Evolutionary conservation across 306 rosid genomes (phyloP), one percentile per base, ranked within the genome.

Genomic region (Pterocarpus santalinus): DNA sequence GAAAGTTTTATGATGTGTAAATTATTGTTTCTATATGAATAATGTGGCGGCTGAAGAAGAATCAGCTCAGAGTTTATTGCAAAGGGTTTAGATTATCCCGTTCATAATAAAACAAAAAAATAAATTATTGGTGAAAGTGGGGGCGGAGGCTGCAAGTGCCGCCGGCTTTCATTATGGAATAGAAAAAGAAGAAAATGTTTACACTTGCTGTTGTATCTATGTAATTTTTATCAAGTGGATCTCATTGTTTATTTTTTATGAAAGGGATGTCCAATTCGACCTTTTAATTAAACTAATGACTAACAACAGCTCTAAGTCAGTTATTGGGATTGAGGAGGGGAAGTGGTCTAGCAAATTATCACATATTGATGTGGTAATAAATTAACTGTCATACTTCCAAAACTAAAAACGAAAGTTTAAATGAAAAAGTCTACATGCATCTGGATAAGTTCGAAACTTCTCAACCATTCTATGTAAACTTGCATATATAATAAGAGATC

Each of bases 41-140:
- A 78, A 68, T 57, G 35, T 12, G 76, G 75, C 22, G 67, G 75
- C 82, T 41, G 8, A 67, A 32, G 75, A 32, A 35, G 35, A 16
- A 10, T 14, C 9, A 30, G 41, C n/a, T 3, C 2, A 7, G 73
- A 68, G 73, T 57, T 60, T 47, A 43, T 60, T 62, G 39, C 67
- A 10, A 33, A 30, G 67, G 22, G 6, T 60, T 28, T 38, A 14
- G 13, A 38, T 5, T 43, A 22, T 22, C 28, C 28, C 1, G 28
- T 22, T 22, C 28, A 22, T 22, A 22, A 22, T 22, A 22, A 22
- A 7, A 33, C 35, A 47, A 7, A 69, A 32, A 5, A 69, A 47
- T 46, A 43, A 30, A 47, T 71, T 51, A 0, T 38, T 57, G 28
- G 38, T 73, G 78, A 30, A 68, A 41, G 14, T 8, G 52, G 8